A percentile compares a stretch with the other conserved stretches of the same genome.
phyloP scores from a whole-genome alignment of 345 rosid species.

The Citrus mangshanensis region DNA sequence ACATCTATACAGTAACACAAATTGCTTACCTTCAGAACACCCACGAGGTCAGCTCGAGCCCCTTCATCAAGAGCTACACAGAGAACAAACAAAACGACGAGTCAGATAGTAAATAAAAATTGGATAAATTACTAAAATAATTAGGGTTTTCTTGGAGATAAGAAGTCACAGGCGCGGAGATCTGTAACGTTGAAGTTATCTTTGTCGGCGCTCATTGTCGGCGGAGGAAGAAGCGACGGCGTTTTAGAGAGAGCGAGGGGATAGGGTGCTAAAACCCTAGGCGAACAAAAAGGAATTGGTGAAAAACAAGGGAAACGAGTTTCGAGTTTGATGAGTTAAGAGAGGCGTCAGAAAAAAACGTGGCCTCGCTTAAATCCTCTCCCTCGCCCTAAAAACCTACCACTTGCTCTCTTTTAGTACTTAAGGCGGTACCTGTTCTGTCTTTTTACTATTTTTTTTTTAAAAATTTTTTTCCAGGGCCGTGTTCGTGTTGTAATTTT shows the following conservation, averaged over 20 bases:
- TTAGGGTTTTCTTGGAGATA: neutral
- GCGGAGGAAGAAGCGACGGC: conserved; percentile 7
- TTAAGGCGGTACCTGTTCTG: neutral
- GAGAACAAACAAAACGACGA: neutral
- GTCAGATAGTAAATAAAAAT: neutral
- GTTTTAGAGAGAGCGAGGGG: neutral
- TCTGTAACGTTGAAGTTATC: conserved; percentile 61
- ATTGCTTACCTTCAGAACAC: conserved; percentile 67
- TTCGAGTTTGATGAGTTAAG: neutral
- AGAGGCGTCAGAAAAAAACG: conserved; percentile 21
- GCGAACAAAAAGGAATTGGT: conserved; percentile 15
- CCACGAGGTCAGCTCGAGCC: conserved; percentile 77
- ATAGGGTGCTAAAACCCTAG: conserved; percentile 54
- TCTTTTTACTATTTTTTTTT: neutral
- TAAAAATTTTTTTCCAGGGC: neutral
- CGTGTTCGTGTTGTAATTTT: neutral
- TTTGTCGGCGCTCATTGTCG: conserved; percentile 65
- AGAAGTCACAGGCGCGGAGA: conserved; percentile 58
- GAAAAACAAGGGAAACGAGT: conserved; percentile 1
- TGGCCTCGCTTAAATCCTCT: conserved; percentile 20
- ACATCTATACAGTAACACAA: neutral
- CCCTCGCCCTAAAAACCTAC: conserved; percentile 19
- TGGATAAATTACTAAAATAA: neutral
- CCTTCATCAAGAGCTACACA: conserved; percentile 61
- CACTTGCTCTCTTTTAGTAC: conserved; percentile 2